Evolutionary conservation across 371 early-diverging fungal species (phyloP), one percentile per base, ranked within the genome.

Genomic region (Mortierella polycephala): DNA sequence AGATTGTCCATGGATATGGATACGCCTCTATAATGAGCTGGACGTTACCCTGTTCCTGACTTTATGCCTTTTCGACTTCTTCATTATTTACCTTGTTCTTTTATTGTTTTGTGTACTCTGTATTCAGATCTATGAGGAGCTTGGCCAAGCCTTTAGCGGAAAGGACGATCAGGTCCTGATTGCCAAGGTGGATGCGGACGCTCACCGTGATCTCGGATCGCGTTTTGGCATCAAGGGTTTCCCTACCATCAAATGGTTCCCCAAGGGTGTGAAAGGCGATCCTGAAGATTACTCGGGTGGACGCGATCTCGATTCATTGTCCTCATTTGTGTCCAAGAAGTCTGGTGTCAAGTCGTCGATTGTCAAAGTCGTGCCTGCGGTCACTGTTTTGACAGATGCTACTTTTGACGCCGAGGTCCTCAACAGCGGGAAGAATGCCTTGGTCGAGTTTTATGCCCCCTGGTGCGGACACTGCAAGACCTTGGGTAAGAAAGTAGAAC

Each of bases 171-270:
- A 88, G 49, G 90, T 97, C 23, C 83, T 95, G 55, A 94, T 98
- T 70, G 96, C 96, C 81, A 94, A 96, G 79, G 89, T 97, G 41
- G 92, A 97, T 84, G 96, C 96, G 59, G 97, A 96, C 71, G 83
- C 85, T 41, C 89, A 95, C 86, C 91, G 90, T 71, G 90, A 89
- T 64, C 85, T 93, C 56, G 96, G 96, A 57, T 70, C 70, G 58
- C 83, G 85, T 45, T 97, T 87, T 75, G 93, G 84, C 59, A 84
- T 96, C 60, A 82, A 85, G 69, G 94, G 96, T 8, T 98, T 93
- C 87, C 98, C 98, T 16, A 96, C 96, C 5, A 75, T 98, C 64
- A 98, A 96, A 82, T 95, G 95, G 93, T 96, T 97, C 88, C 91
- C 94, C 67, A 92, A 94, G 81, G 95, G 93, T 52, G 85, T 85